Evolutionary conservation across 164 flowering plant species (phyloP).

Genomic region (Vitis riparia): DNA sequence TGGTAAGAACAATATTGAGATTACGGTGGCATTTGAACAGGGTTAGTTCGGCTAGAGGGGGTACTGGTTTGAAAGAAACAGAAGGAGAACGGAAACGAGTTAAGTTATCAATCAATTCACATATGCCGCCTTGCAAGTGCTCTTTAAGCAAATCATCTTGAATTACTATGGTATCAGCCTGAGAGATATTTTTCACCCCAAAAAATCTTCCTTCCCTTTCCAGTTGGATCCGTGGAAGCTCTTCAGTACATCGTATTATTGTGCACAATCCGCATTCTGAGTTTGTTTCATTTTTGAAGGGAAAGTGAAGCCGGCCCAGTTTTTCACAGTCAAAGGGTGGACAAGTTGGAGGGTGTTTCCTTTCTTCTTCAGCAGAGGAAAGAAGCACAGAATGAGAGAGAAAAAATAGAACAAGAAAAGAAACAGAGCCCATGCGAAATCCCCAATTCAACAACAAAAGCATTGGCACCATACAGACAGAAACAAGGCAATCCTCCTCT

Average conservation of each 20-base stretch:
- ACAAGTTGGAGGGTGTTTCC: background rate
- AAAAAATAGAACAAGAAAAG: background rate
- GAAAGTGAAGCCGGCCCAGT: background rate
- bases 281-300: background rate
- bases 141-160: background rate
- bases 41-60: conserved; percentile 5
- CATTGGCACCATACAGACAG: no score
- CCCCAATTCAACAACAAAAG: background rate
- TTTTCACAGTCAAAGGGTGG: background rate
- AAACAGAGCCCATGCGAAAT: background rate
- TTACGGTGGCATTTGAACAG: conserved; percentile 10
- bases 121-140: background rate
- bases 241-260: background rate
- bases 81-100: conserved; percentile 5
- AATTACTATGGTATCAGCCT: background rate
- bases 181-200: conserved; percentile 3
- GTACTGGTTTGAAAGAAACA: background rate
- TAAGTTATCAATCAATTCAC: conserved; percentile 4
- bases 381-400: background rate
- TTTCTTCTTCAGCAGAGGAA: conserved; percentile 5
- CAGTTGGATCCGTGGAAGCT: conserved; percentile 6
- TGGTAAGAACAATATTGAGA: background rate
- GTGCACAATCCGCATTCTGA: conserved; percentile 7
- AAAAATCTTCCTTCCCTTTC: conserved; percentile 8
- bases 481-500: no score